Evolutionary conservation across 495 filamentous ascomycete species (phyloP).

Genomic region (Oleoguttula mirabilis): DNA sequence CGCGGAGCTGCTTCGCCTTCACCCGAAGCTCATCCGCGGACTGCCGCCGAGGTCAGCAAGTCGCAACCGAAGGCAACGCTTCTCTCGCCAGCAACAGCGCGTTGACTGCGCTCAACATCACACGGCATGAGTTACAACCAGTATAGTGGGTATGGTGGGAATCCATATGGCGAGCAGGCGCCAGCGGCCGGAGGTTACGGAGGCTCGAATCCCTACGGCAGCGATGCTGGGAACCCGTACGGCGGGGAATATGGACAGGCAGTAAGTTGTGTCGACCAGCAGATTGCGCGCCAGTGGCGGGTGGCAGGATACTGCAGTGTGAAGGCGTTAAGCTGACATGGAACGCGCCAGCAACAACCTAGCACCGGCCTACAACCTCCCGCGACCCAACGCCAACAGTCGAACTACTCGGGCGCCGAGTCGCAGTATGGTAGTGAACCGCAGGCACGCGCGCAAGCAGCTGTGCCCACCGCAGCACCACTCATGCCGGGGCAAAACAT

Average conservation of each 20-base stretch:
- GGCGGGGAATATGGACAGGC: conserved; percentile 11
- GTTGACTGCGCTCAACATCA: no score
- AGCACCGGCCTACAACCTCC: conserved; percentile 18
- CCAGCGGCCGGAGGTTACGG: no score
- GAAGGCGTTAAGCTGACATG: no score
- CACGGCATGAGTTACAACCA: conserved; percentile 20
- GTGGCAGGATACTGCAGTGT: no score
- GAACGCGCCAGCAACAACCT: conserved; percentile 21
- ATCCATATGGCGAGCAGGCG: conserved; percentile 20
- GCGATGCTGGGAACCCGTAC: conserved; percentile 16
- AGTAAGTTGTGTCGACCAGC: conserved; percentile 6
- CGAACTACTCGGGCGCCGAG: conserved; percentile 24
- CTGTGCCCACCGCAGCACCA: conserved; percentile 6
- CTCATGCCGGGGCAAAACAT: not conserved
- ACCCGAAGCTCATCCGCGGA: no score
- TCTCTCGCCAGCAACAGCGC: no score
- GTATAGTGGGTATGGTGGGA: conserved; percentile 20
- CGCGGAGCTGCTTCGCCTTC: no score
- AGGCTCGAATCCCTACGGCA: conserved; percentile 28
- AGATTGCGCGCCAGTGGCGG: conserved; percentile 6
- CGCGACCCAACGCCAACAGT: conserved; percentile 21
- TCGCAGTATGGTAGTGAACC: no score
- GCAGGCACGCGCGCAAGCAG: conserved; percentile 1
- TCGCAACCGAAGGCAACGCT: no score
- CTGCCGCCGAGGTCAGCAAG: no score